Conservation (phyloP, 768 basidiomycete species). For the Boletus tomentosulus region DNA sequence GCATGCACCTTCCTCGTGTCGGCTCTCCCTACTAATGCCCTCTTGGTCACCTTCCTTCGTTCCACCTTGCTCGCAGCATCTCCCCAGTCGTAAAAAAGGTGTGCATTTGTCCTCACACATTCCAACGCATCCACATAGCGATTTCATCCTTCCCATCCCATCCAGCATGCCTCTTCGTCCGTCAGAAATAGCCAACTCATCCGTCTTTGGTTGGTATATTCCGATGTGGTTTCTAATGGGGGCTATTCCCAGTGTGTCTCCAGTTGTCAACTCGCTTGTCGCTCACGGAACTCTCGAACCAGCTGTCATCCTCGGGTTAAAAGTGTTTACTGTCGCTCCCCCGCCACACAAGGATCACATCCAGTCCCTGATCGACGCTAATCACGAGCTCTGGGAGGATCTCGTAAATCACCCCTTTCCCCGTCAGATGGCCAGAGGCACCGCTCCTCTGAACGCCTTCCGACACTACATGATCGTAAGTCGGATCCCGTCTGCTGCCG, state of each 20-base stretch:
- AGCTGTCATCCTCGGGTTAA: not conserved
- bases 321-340: not conserved
- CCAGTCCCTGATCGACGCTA: not conserved
- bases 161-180: not conserved
- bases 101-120: not conserved
- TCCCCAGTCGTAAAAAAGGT: not conserved
- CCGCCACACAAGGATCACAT: not conserved
- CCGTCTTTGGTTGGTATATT: not conserved
- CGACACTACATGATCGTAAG: not conserved
- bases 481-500: not conserved
- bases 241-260: not conserved
- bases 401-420: not conserved
- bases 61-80: not conserved
- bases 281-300: not conserved
- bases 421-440: not conserved
- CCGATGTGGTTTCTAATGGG: not conserved
- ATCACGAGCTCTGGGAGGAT: not conserved
- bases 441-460: not conserved
- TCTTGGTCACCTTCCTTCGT: not conserved
- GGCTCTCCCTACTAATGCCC: not conserved
- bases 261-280: not conserved
- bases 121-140: not conserved
- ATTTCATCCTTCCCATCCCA: not conserved
- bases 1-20: not conserved
- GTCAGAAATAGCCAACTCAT: not conserved